Percentiles rank a stretch among this genome's conserved stretches.
phyloP scores from a whole-genome alignment of 1,284 basidiomycete genomes.

The Phylloboletellus chloephorus region DNA sequence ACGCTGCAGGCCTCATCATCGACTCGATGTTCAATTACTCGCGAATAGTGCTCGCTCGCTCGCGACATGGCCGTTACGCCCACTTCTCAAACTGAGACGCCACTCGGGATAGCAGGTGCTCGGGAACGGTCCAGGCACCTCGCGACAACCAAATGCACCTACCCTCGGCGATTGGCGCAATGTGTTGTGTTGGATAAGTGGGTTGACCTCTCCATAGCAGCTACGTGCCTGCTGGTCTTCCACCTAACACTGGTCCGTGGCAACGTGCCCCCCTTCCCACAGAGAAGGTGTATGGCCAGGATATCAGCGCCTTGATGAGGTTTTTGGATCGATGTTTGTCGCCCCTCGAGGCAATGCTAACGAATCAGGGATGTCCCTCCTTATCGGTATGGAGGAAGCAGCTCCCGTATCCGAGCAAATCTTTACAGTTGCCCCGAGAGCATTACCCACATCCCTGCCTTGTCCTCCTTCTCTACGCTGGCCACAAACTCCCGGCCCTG shows the following conservation, averaged over 20 bases:
- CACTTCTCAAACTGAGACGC: no score
- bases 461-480: neutral
- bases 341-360: neutral
- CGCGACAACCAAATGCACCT: slow-evolving; percentile 7
- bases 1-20: neutral
- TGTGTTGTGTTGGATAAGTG: neutral
- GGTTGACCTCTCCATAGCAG: slow-evolving; percentile 1
- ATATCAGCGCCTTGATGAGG: neutral
- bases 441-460: neutral
- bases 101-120: neutral
- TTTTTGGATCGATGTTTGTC: neutral
- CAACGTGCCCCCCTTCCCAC: neutral
- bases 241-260: slow-evolving; percentile 7
- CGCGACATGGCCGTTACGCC: no score
- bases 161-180: neutral
- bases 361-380: neutral
- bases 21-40: neutral
- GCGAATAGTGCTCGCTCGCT: slow-evolving; percentile 6
- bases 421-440: neutral
- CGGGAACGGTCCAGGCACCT: neutral
- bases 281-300: neutral
- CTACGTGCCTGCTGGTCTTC: neutral
- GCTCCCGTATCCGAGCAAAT: slow-evolving; percentile 5
- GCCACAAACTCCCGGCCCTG: neutral
- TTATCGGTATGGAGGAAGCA: slow-evolving; percentile 2